Percentiles rank a stretch among this genome's conserved stretches.
Evolutionary conservation across 345 rosid species (phyloP).

Genomic region (Citrus reticulata): DNA sequence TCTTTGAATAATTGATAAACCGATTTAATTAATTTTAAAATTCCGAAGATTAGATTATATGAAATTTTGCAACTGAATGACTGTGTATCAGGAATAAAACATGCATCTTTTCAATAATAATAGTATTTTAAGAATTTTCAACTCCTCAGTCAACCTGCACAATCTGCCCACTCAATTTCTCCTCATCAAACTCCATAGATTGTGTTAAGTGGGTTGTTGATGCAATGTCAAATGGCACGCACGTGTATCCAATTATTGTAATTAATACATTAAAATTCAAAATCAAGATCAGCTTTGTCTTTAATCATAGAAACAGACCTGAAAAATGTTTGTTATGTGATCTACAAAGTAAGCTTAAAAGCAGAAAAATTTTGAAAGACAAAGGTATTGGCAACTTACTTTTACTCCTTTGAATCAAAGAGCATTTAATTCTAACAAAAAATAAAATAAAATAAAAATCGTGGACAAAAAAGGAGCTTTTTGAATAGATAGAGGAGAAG

Average conservation of each 20-base stretch:
- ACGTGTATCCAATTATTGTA: slow-evolving; percentile 32
- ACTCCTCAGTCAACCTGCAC: slow-evolving; percentile 1
- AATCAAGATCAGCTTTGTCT: slow-evolving; percentile 25
- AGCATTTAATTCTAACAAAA: slow-evolving; percentile 8
- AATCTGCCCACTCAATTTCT: slow-evolving; percentile 6
- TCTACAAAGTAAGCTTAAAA: slow-evolving; percentile 14
- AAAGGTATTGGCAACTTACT: neutral
- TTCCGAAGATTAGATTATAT: too few species aligned
- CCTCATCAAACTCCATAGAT: slow-evolving; percentile 15
- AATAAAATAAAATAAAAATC: neutral
- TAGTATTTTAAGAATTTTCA: neutral
- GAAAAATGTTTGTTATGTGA: slow-evolving; percentile 15
- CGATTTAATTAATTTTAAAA: too few species aligned
- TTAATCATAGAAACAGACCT: slow-evolving; percentile 21
- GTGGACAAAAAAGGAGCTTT: slow-evolving; percentile 19
- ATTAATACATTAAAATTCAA: slow-evolving; percentile 10
- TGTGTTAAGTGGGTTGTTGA: slow-evolving; percentile 24
- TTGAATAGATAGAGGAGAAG: slow-evolving; percentile 25
- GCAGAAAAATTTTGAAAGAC: slow-evolving; percentile 1
- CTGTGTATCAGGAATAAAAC: too few species aligned
- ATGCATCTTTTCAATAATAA: too few species aligned
- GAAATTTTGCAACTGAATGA: too few species aligned
- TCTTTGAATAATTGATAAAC: too few species aligned
- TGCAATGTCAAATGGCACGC: slow-evolving; percentile 20
- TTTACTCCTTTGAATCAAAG: slow-evolving; percentile 23